These are phyloP conservation scores for Neoascochyta sp. DNA, from an alignment of 2,329 filamentous ascomycete species.

Conservation along the genomic window DNA sequence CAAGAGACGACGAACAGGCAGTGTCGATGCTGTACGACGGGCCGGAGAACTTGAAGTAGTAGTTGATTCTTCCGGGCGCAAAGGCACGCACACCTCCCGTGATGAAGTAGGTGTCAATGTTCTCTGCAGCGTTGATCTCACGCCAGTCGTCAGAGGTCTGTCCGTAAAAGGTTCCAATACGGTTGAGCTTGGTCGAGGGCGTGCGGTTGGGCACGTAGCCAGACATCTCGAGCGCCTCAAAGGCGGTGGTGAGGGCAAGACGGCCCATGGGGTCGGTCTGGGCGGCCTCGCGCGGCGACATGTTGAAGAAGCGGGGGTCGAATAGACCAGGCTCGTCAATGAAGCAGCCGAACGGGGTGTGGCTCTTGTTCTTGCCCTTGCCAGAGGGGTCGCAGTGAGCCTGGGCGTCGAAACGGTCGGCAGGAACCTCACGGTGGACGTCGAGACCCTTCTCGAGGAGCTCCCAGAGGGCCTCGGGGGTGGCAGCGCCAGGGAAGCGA, in stretches of 20 bases:
- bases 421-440: constrained; percentile 64
- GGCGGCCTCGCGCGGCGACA: constrained; percentile 75
- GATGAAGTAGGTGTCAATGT: constrained; percentile 68
- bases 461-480: constrained; percentile 70
- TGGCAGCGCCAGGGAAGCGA: constrained; percentile 70
- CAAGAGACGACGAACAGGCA: constrained; percentile 72
- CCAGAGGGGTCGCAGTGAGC: constrained; percentile 69
- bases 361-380: constrained; percentile 70
- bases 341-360: constrained; percentile 73
- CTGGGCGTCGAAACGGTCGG: constrained; percentile 69
- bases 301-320: constrained; percentile 82
- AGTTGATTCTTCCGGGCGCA: constrained; percentile 64
- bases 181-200: constrained; percentile 60
- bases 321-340: constrained; percentile 73
- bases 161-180: constrained; percentile 71
- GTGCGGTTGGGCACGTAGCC: constrained; percentile 72
- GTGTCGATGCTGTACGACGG: constrained; percentile 71
- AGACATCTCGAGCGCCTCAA: constrained; percentile 77
- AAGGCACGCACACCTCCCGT: constrained; percentile 61
- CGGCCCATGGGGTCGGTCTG: constrained; percentile 81
- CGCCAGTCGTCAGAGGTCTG: constrained; percentile 74
- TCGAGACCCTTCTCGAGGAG: constrained; percentile 70
- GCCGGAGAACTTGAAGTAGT: constrained; percentile 72
- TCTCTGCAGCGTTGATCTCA: constrained; percentile 69
- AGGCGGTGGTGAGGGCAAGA: constrained; percentile 70